A percentile compares a stretch with the other conserved stretches of the same genome.
Evolutionary conservation across 306 rosid species (phyloP).

Genomic region (Acacia melanoxylon): DNA sequence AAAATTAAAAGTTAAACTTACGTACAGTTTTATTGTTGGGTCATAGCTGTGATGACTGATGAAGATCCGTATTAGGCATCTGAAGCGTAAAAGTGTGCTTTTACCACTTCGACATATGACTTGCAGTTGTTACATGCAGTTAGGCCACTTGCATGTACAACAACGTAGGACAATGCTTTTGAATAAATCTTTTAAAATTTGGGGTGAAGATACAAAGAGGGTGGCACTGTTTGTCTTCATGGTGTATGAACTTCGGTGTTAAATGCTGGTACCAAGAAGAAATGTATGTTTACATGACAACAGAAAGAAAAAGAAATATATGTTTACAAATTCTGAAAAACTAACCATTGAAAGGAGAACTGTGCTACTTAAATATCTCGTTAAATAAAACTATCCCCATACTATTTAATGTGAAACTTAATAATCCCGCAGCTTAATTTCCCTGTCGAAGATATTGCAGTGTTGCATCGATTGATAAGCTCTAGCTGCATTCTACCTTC

Average conservation of each 20-base stretch:
- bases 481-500: slow-evolving; percentile 21
- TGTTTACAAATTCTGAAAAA: neutral
- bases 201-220: neutral
- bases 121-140: neutral
- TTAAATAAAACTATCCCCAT: neutral
- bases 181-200: neutral
- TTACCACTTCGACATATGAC: neutral
- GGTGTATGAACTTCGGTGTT: neutral
- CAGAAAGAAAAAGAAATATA: neutral
- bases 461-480: neutral
- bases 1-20: neutral
- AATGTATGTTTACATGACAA: neutral
- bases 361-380: neutral
- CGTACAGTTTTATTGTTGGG: neutral
- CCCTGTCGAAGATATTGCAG: neutral
- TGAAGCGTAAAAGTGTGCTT: neutral
- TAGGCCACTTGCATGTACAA: neutral
- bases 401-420: neutral
- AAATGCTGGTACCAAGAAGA: neutral
- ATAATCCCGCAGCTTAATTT: neutral
- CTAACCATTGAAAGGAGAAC: neutral
- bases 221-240: neutral
- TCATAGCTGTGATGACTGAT: too few relatives aligned
- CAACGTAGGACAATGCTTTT: neutral
- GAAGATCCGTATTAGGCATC: neutral